phyloP scores from a whole-genome alignment of 495 filamentous ascomycete genomes.

The Hypomontagnella submonticulosa region DNA sequence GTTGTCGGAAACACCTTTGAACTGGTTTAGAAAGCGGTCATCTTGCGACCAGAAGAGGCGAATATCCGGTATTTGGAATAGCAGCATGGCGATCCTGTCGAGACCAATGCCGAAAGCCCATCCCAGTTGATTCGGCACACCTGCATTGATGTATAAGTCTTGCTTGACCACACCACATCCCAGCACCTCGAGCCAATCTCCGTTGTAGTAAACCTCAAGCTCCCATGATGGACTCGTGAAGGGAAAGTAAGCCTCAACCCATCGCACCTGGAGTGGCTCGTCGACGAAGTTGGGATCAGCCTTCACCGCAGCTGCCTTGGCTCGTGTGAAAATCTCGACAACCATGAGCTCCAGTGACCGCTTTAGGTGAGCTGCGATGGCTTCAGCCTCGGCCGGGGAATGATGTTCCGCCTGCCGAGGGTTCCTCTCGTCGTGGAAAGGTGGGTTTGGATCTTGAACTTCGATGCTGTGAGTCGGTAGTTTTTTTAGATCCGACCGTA shows the following conservation, averaged over 20 bases:
- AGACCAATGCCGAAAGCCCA: conserved; percentile 97
- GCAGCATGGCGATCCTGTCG: conserved; percentile 94
- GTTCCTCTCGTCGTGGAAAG: conserved; percentile 81
- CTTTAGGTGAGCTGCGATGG: conserved; percentile 87
- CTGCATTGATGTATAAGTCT: conserved; percentile 78
- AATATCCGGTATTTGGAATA: conserved; percentile 96
- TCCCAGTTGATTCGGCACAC: conserved; percentile 77
- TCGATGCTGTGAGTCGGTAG: conserved; percentile 78
- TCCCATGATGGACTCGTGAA: conserved; percentile 97
- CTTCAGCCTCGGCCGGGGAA: conserved; percentile 78
- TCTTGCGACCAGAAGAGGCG: conserved; percentile 97
- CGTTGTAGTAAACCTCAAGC: conserved; percentile 93
- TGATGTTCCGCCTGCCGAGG: conserved; percentile 81
- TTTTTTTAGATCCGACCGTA: conserved; percentile 70
- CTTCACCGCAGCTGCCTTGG: conserved; percentile 70
- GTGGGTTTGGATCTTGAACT: conserved; percentile 87
- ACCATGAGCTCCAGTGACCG: conserved; percentile 88
- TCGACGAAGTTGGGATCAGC: conserved; percentile 59
- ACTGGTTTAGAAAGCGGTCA: conserved; percentile 82
- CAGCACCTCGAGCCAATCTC: conserved; percentile 93
- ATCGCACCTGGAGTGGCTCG: conserved; percentile 84
- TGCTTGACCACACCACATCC: conserved; percentile 94
- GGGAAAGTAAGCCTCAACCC: conserved; percentile 97
- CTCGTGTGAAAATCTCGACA: conserved; percentile 85
- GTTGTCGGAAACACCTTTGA: conserved; percentile 66